A percentile compares a stretch with the other conserved stretches of the same genome.
These are phyloP conservation scores for Aspergillus floridensis DNA, from an alignment of 2,329 filamentous ascomycete genomes.

Conservation along the genomic window DNA sequence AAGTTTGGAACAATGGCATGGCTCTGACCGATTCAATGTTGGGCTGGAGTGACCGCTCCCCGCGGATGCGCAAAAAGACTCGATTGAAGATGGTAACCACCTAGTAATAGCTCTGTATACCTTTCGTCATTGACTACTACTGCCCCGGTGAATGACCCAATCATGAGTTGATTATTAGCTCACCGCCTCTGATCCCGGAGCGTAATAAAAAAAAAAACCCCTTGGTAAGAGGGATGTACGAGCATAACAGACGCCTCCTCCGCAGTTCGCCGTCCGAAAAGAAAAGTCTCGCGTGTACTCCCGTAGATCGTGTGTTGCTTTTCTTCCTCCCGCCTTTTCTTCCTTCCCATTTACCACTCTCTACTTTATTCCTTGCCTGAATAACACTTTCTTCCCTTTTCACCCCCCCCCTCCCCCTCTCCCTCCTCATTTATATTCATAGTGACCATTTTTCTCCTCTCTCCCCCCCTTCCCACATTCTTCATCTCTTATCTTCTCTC, in stretches of 20 bases:
- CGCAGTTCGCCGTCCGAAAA: conserved; percentile 13
- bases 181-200: conserved; percentile 10
- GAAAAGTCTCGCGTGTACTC: conserved; percentile 7
- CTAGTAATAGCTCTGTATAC: background rate
- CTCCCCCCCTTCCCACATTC: conserved; percentile 11
- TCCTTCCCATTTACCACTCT: background rate
- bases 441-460: background rate
- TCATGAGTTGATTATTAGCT: background rate
- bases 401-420: conserved; percentile 7
- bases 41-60: no score
- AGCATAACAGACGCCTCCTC: background rate
- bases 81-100: background rate
- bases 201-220: background rate
- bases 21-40: background rate
- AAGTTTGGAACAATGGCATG: background rate
- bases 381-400: conserved; percentile 7
- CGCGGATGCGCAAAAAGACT: background rate
- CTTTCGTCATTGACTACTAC: conserved; percentile 13
- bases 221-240: no score
- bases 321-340: background rate
- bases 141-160: background rate
- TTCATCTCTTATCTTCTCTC: conserved; percentile 11
- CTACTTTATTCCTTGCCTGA: background rate
- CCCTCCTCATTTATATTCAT: conserved; percentile 1
- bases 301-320: conserved; percentile 8